phyloP scores from a whole-genome alignment of 192 early-diverging fungal species.

The Coemansia sp. region DNA sequence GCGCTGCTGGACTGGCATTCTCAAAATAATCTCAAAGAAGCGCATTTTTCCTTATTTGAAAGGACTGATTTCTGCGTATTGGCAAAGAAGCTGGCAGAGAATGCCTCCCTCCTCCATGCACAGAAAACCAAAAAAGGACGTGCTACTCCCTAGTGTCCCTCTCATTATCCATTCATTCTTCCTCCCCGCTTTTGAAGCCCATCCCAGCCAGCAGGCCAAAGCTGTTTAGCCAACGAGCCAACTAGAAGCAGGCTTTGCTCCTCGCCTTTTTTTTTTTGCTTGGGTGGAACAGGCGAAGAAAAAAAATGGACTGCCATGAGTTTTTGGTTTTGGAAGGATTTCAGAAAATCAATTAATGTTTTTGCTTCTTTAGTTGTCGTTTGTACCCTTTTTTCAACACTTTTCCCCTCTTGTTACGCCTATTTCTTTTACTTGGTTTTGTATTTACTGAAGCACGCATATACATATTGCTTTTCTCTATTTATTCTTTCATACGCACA shows the following conservation, averaged over 20 bases:
- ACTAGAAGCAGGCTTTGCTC: too few species aligned
- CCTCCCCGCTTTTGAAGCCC: background rate
- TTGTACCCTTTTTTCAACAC: constrained; percentile 2
- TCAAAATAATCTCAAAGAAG: background rate
- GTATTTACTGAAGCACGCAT: background rate
- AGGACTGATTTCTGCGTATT: background rate
- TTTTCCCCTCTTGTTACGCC: background rate
- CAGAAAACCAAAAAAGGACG: background rate
- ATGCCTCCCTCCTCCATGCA: background rate
- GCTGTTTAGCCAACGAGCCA: too few species aligned
- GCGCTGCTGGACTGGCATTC: constrained; percentile 1
- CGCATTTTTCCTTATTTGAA: background rate
- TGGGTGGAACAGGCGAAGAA: background rate
- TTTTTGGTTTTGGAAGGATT: constrained; percentile 1
- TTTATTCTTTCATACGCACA: background rate
- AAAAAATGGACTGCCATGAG: constrained; percentile 1
- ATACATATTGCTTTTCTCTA: background rate
- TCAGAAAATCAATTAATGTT: background rate
- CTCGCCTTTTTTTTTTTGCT: background rate
- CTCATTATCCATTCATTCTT: background rate
- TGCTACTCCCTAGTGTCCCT: background rate
- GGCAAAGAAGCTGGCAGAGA: background rate
- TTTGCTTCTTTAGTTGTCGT: constrained; percentile 2
- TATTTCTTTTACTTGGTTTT: too few species aligned
- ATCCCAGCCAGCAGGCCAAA: background rate